Evolutionary conservation across 352 stramenopile species (phyloP).

Genomic region (Globisporangium irregulare): DNA sequence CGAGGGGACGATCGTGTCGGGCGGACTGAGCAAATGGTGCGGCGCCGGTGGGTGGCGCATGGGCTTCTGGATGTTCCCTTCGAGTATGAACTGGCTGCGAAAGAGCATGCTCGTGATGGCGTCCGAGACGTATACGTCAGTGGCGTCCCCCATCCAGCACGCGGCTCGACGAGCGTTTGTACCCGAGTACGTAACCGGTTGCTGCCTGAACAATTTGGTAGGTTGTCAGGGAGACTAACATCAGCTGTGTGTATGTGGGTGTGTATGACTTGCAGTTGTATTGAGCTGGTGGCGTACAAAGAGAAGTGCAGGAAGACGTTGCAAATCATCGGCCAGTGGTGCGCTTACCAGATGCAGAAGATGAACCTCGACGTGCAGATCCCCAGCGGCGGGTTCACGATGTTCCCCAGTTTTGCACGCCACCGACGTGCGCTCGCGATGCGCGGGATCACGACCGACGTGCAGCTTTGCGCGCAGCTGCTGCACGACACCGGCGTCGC

Average conservation of each 20-base stretch:
- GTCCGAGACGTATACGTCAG: conserved; percentile 86
- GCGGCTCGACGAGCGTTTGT: conserved; percentile 78
- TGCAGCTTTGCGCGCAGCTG: conserved; percentile 70
- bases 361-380: conserved; percentile 79
- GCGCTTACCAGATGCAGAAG: conserved; percentile 79
- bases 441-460: conserved; percentile 67
- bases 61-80: conserved; percentile 85
- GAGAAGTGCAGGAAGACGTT: conserved; percentile 79
- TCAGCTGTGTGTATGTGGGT: not conserved
- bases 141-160: conserved; percentile 84
- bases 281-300: conserved; percentile 78
- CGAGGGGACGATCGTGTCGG: conserved; percentile 86
- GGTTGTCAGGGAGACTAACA: not conserved
- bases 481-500: conserved; percentile 84
- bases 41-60: conserved; percentile 86
- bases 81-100: conserved; percentile 73
- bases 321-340: conserved; percentile 81
- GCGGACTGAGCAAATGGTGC: conserved; percentile 87
- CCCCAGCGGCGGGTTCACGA: conserved; percentile 77
- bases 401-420: conserved; percentile 78
- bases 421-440: conserved; percentile 62
- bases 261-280: conserved; percentile 39
- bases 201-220: not conserved
- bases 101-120: conserved; percentile 89
- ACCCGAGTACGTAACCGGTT: conserved; percentile 43